Percentiles rank a stretch among this genome's conserved stretches.
Evolutionary conservation across 495 filamentous ascomycete species (phyloP).

Genomic region (Aspergillus affinis): DNA sequence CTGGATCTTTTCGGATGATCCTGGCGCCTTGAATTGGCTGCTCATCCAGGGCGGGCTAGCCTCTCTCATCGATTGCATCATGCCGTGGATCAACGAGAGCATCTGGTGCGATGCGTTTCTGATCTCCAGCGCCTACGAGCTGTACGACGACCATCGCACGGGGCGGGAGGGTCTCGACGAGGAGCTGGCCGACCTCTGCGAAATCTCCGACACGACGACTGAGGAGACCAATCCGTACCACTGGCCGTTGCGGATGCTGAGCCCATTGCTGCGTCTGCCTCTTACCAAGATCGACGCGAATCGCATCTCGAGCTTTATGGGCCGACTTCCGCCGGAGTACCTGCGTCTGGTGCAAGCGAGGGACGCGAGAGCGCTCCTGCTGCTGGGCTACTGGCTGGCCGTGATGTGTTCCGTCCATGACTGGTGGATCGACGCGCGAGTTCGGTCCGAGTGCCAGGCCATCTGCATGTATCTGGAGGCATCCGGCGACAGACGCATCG

Average conservation of each 20-base stretch:
- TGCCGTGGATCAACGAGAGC: neutral
- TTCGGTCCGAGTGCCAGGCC: constrained; percentile 33
- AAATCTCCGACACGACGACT: constrained; percentile 37
- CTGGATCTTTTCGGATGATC: constrained; percentile 3
- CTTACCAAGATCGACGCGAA: constrained; percentile 16
- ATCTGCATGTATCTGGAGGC: constrained; percentile 38
- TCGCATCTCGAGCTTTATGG: constrained; percentile 31
- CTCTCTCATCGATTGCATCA: neutral
- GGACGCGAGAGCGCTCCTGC: constrained; percentile 34
- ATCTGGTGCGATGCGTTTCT: constrained; percentile 1
- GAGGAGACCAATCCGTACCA: constrained; percentile 38
- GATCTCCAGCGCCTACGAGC: neutral
- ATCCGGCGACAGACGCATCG: neutral
- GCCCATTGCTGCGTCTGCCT: constrained; percentile 25
- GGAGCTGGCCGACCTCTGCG: constrained; percentile 36
- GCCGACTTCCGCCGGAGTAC: constrained; percentile 33
- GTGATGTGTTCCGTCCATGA: constrained; percentile 27
- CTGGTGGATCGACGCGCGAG: constrained; percentile 32
- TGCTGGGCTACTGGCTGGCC: constrained; percentile 42
- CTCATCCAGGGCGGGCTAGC: neutral
- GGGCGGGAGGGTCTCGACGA: constrained; percentile 37
- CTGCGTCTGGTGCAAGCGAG: constrained; percentile 28
- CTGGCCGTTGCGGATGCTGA: constrained; percentile 31
- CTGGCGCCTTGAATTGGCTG: constrained; percentile 1
- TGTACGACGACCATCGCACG: neutral